Conservation (phyloP, 768 basidiomycete genomes). For the Amylocystis lapponica region DNA sequence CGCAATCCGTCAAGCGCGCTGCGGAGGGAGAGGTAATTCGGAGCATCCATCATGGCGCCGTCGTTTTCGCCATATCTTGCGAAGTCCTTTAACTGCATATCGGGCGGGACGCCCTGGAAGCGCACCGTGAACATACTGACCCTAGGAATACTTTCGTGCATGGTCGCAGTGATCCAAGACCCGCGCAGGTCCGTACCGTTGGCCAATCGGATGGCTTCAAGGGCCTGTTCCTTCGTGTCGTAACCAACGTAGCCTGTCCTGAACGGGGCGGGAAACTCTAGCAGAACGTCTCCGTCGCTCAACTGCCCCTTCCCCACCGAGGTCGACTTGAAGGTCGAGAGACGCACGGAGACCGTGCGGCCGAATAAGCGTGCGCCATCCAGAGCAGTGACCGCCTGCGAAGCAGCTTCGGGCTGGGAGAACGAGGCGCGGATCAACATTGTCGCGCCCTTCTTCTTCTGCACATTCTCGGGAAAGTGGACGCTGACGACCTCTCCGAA, state of each 20-base stretch:
- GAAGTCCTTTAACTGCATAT: conserved; percentile 35
- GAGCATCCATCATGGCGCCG: conserved; percentile 46
- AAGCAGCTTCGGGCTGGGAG: conserved; percentile 41
- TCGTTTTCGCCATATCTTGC: conserved; percentile 40
- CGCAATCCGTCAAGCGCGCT: conserved; percentile 34
- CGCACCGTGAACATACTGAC: conserved; percentile 57
- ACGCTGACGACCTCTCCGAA: conserved; percentile 46
- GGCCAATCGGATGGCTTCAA: conserved; percentile 41
- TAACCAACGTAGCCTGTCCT: conserved; percentile 63
- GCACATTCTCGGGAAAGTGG: conserved; percentile 11
- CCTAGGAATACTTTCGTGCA: conserved; percentile 54
- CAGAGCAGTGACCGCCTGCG: conserved; percentile 44
- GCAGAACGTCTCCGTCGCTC: conserved; percentile 47
- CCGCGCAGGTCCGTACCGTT: conserved; percentile 32
- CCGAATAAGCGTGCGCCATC: conserved; percentile 40
- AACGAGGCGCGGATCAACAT: conserved; percentile 41
- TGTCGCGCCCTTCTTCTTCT: conserved; percentile 10
- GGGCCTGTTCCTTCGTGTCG: conserved; percentile 39
- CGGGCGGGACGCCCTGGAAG: conserved; percentile 47
- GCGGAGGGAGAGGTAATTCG: conserved; percentile 36
- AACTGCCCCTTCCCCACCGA: conserved; percentile 33
- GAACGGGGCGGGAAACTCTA: conserved; percentile 56
- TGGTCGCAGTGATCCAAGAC: conserved; percentile 37
- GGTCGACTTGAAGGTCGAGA: conserved; percentile 36
- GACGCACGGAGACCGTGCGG: conserved; percentile 35